Evolutionary conservation across 2,329 filamentous ascomycete species (phyloP).

Genomic region (Cercospora brassicicola): DNA sequence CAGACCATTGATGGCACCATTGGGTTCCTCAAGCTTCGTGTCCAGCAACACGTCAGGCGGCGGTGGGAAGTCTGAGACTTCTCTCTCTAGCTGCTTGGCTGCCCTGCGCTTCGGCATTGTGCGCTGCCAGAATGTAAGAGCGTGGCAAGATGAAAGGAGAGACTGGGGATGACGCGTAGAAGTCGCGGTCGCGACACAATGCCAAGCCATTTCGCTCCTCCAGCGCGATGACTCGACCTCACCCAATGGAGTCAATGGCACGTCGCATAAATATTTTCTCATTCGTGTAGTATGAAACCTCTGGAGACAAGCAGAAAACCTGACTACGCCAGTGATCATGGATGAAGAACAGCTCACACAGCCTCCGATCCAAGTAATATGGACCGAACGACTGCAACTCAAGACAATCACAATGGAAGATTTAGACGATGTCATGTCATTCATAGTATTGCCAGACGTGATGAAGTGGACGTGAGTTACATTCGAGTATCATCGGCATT

Average conservation of each 20-base stretch:
- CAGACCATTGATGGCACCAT: constrained; percentile 15
- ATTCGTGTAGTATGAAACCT: not conserved
- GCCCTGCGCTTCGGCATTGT: constrained; percentile 34
- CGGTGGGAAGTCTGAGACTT: constrained; percentile 27
- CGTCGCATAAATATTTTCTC: not conserved
- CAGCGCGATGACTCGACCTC: not conserved
- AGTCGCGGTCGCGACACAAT: constrained; percentile 13
- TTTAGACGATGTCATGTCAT: constrained; percentile 39
- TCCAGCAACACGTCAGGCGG: constrained; percentile 24
- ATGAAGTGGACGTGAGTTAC: constrained; percentile 59
- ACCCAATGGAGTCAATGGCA: not conserved
- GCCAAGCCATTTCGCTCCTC: not conserved
- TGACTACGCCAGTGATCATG: not conserved
- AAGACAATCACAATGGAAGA: constrained; percentile 26
- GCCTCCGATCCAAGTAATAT: constrained; percentile 20
- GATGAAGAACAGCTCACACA: constrained; percentile 18
- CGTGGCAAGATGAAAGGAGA: not conserved
- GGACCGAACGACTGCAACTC: constrained; percentile 24
- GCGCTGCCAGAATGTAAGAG: not conserved
- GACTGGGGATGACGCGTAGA: constrained; percentile 12
- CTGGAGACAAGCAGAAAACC: not conserved
- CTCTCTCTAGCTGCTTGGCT: constrained; percentile 10
- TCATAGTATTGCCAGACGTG: constrained; percentile 61
- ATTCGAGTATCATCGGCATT: too few relatives aligned
- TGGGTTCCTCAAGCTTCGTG: constrained; percentile 8